These are phyloP conservation scores for Suillus lakei DNA, from an alignment of 768 basidiomycete species.

Conservation along the genomic window DNA sequence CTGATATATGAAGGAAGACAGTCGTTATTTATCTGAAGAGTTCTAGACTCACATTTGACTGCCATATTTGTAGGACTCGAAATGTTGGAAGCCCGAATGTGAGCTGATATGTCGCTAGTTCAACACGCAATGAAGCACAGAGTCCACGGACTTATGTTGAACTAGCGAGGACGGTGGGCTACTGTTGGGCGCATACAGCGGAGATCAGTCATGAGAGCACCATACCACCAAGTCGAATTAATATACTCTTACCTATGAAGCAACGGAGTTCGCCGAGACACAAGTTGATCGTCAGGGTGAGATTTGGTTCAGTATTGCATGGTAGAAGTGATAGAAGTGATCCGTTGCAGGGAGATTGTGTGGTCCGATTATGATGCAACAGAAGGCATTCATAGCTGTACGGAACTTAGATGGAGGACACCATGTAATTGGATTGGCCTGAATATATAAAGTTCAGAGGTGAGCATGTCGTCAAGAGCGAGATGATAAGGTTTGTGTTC, in stretches of 20 bases:
- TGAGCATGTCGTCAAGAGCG: not conserved
- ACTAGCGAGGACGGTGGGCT: not conserved
- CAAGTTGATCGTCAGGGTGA: not conserved
- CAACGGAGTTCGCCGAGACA: not conserved
- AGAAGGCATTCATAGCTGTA: not conserved
- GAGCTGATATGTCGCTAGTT: not conserved
- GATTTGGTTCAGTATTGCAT: not conserved
- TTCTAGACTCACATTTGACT: not conserved
- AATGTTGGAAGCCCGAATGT: not conserved
- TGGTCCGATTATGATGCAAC: not conserved
- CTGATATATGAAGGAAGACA: not conserved
- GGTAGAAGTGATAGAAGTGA: constrained; percentile 5
- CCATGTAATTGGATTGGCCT: not conserved
- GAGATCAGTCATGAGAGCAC: not conserved
- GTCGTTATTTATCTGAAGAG: not conserved
- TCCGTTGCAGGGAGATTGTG: constrained; percentile 1
- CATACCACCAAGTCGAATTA: not conserved
- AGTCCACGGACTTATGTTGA: not conserved
- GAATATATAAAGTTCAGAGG: constrained; percentile 3
- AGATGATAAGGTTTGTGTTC: constrained; percentile 1
- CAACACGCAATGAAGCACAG: not conserved
- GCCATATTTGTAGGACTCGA: not conserved
- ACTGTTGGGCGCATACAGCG: not conserved
- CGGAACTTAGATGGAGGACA: not conserved
- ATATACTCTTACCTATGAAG: not conserved